Conservation (phyloP, 192 early-diverging fungal species). For the Umbelopsis isabellina region DNA sequence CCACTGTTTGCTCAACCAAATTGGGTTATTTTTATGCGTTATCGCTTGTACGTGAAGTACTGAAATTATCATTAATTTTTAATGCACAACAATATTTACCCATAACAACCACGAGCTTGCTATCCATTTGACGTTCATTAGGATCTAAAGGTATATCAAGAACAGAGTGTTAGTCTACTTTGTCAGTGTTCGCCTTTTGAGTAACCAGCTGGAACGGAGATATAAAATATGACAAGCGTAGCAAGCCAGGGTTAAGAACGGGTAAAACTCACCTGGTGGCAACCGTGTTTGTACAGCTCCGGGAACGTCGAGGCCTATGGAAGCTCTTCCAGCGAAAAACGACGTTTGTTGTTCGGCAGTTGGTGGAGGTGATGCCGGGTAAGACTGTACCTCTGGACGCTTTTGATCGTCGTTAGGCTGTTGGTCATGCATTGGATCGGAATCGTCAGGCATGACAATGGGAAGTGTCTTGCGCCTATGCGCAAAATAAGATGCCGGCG, state of each 20-base stretch:
- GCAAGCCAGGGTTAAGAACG: neutral
- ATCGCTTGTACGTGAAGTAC: neutral
- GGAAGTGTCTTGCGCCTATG: constrained; percentile 11
- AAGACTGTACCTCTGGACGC: constrained; percentile 1
- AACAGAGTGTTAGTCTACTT: too few relatives aligned
- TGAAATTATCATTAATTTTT: neutral
- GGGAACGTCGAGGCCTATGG: constrained; percentile 50
- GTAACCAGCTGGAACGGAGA: too few relatives aligned
- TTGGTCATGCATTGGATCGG: neutral
- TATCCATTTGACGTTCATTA: constrained; percentile 75
- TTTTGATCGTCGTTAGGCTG: neutral
- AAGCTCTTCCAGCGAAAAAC: neutral
- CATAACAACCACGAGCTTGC: constrained; percentile 95
- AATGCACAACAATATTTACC: constrained; percentile 44
- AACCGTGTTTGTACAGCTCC: constrained; percentile 51
- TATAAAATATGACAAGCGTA: neutral
- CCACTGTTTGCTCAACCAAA: constrained; percentile 54
- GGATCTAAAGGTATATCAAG: constrained; percentile 21
- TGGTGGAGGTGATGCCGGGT: neutral
- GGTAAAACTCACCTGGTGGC: constrained; percentile 42
- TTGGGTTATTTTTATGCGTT: neutral
- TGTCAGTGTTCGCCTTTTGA: too few relatives aligned
- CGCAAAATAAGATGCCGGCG: constrained; percentile 10
- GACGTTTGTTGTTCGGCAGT: neutral
- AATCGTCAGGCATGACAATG: constrained; percentile 16